Evolutionary conservation across 345 rosid species (phyloP).

Genomic region (Nephelium lappaceum): DNA sequence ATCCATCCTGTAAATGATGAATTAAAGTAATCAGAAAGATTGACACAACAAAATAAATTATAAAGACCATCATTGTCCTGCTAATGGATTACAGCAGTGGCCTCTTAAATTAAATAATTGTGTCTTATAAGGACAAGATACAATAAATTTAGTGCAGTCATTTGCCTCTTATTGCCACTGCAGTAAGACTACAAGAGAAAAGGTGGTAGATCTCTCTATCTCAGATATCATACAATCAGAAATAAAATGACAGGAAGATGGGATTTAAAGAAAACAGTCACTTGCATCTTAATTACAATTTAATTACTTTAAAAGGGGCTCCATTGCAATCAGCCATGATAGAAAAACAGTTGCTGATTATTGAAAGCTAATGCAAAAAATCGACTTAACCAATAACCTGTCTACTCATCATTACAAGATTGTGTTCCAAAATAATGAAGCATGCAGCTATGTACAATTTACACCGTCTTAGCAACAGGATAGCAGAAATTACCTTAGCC

Average conservation of each 20-base stretch:
- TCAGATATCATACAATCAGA: background rate
- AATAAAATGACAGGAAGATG: background rate
- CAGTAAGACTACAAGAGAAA: background rate
- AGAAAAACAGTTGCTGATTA: background rate
- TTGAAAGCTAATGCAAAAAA: conserved; percentile 1
- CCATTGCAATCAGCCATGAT: background rate
- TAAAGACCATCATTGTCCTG: background rate
- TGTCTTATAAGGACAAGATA: background rate
- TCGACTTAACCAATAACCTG: background rate
- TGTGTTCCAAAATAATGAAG: background rate
- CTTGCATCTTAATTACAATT: conserved; percentile 13
- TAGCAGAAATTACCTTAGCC: background rate
- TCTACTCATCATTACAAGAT: background rate
- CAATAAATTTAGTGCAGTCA: background rate
- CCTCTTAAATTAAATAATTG: background rate
- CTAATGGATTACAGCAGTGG: background rate
- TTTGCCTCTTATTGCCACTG: background rate
- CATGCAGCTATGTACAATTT: background rate
- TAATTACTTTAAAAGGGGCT: background rate
- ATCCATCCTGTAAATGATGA: conserved; percentile 6
- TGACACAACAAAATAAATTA: background rate
- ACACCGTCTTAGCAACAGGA: background rate
- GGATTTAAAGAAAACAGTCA: background rate
- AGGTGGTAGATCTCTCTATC: background rate
- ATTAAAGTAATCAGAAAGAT: conserved; percentile 5